These are phyloP conservation scores for Wickerhamiella sergipiensis DNA, from an alignment of 805 yeast genomes.

Conservation along the genomic window DNA sequence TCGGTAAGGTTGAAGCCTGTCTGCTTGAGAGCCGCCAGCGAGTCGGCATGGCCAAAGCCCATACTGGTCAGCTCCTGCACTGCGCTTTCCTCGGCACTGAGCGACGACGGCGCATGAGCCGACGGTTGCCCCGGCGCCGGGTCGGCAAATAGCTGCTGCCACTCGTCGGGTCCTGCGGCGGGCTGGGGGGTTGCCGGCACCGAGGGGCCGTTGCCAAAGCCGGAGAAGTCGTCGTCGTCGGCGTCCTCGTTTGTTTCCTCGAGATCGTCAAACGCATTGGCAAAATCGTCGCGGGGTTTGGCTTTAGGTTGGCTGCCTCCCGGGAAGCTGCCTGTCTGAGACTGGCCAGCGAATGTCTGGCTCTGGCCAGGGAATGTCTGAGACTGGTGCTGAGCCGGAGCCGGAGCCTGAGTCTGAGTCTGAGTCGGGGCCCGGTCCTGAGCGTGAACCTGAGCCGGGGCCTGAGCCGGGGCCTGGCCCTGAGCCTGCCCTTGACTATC, in stretches of 20 bases:
- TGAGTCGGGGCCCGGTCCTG: too few species aligned
- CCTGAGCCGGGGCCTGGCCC: too few species aligned
- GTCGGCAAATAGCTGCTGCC: slow-evolving; percentile 91
- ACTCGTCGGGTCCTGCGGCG: slow-evolving; percentile 45
- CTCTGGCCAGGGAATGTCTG: neutral
- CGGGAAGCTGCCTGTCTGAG: too few species aligned
- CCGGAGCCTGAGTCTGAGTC: too few species aligned
- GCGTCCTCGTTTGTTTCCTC: slow-evolving; percentile 29
- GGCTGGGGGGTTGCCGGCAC: slow-evolving; percentile 2
- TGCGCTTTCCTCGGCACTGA: slow-evolving; percentile 29
- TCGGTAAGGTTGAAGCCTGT: slow-evolving; percentile 66
- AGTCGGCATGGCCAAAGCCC: slow-evolving; percentile 68
- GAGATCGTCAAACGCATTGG: slow-evolving; percentile 21
- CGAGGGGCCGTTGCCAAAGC: slow-evolving; percentile 11
- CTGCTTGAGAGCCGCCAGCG: slow-evolving; percentile 51
- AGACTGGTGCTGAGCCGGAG: too few species aligned
- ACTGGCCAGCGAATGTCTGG: too few species aligned
- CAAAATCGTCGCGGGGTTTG: slow-evolving; percentile 18
- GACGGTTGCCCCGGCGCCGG: slow-evolving; percentile 5
- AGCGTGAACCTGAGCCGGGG: too few species aligned
- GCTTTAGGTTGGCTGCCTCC: too few species aligned
- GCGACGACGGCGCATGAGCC: neutral
- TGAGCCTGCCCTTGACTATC: too few species aligned
- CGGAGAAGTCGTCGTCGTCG: slow-evolving; percentile 14
- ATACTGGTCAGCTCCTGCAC: slow-evolving; percentile 71